Evolutionary conservation across 768 basidiomycete species (phyloP).

Genomic region (Holtermannia corniformis): DNA sequence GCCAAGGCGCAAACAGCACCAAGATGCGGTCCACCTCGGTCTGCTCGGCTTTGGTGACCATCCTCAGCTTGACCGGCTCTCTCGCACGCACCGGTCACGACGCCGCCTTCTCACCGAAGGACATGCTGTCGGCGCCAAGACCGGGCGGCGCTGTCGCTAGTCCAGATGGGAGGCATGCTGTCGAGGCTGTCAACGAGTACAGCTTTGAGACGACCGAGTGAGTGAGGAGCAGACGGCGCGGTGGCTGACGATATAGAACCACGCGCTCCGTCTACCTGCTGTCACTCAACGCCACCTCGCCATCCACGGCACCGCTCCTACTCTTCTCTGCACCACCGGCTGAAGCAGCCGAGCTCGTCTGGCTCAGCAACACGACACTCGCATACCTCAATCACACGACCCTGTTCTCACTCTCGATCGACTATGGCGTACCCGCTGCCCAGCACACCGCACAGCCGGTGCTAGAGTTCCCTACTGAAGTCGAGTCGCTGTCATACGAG

Average conservation of each 20-base stretch:
- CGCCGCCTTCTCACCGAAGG: conserved; percentile 25
- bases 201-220: conserved; percentile 7
- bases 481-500: conserved; percentile 19
- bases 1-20: too few species aligned
- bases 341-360: conserved; percentile 13
- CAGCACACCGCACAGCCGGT: conserved; percentile 4
- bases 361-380: conserved; percentile 14
- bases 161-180: conserved; percentile 2
- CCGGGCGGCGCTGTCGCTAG: conserved; percentile 1
- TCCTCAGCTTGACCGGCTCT: too few species aligned
- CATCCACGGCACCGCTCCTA: neutral
- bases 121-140: conserved; percentile 28
- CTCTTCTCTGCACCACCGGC: conserved; percentile 13
- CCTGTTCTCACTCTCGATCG: conserved; percentile 9
- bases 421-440: neutral
- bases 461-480: conserved; percentile 22
- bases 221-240: too few species aligned
- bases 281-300: conserved; percentile 9
- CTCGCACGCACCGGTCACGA: too few species aligned
- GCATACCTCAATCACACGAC: conserved; percentile 17
- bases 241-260: conserved; percentile 6
- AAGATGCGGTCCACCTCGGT: too few species aligned
- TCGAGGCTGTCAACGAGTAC: conserved; percentile 4
- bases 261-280: conserved; percentile 26
- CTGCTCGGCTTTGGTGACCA: too few species aligned